Evolutionary conservation across 768 basidiomycete species (phyloP).

Genomic region (Psilocybe cubensis): DNA sequence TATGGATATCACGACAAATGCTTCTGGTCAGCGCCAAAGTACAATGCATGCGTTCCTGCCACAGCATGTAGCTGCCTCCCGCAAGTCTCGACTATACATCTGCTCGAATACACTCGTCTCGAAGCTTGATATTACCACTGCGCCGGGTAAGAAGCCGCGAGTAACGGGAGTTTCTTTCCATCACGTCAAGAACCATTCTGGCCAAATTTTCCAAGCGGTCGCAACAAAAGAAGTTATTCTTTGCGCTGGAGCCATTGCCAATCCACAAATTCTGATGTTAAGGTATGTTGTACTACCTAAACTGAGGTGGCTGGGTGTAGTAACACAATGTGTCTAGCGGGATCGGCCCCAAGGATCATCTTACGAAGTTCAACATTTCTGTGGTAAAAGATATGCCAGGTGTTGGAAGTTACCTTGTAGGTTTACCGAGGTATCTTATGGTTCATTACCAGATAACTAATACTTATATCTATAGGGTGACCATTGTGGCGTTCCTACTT

Average conservation of each 20-base stretch:
- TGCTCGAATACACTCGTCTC: neutral
- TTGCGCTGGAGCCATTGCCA: neutral
- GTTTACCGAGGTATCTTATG: neutral
- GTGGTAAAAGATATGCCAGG: neutral
- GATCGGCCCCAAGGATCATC: neutral
- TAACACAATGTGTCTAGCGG: neutral
- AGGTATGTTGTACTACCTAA: neutral
- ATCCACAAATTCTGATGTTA: neutral
- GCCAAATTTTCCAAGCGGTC: neutral
- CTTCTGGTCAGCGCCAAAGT: neutral
- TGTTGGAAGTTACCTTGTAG: neutral
- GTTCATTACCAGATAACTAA: neutral
- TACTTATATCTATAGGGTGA: neutral
- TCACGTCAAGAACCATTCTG: neutral
- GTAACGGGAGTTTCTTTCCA: neutral
- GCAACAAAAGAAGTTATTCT: neutral
- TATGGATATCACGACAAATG: neutral
- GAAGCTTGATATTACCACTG: neutral
- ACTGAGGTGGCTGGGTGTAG: neutral
- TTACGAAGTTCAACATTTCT: neutral
- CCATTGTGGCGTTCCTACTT: neutral
- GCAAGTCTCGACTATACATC: neutral
- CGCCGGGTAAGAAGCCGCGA: neutral
- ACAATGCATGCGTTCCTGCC: constrained; percentile 1
- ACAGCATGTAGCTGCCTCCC: neutral